A percentile compares a stretch with the other conserved stretches of the same genome.
phyloP scores from a whole-genome alignment of 176 grass and related monocot species.

The Oryza coarctata region DNA sequence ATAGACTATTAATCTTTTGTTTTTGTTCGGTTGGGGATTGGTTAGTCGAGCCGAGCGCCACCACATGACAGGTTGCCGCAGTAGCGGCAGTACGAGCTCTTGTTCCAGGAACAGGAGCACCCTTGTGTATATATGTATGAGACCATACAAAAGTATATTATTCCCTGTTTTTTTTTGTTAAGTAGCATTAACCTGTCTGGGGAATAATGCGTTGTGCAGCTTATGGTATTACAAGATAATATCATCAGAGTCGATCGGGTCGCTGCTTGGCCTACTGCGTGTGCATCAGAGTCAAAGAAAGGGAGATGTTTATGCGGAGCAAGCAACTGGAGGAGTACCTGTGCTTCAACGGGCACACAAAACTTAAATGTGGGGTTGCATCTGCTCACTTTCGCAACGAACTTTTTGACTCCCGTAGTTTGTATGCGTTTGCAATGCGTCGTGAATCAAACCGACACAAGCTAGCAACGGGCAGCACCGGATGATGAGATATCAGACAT shows the following conservation, averaged over 20 bases:
- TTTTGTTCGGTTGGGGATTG: background rate
- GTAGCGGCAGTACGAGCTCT: background rate
- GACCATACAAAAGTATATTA: background rate
- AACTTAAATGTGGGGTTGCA: background rate
- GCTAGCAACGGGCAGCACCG: background rate
- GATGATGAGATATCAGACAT: background rate
- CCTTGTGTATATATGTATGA: background rate
- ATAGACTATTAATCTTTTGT: too few relatives aligned
- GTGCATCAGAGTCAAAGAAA: background rate
- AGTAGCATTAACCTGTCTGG: background rate
- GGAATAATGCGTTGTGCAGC: background rate
- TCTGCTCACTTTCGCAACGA: constrained; percentile 12
- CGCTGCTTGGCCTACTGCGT: background rate
- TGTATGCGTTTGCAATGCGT: background rate
- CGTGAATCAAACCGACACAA: background rate
- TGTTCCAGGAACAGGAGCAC: constrained; percentile 1
- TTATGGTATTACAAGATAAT: constrained; percentile 1
- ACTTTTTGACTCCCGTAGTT: background rate
- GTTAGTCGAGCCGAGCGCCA: background rate
- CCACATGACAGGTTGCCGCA: background rate
- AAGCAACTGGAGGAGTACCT: too few relatives aligned
- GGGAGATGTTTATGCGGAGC: constrained; percentile 8
- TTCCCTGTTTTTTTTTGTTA: constrained; percentile 14
- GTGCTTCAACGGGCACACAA: too few relatives aligned
- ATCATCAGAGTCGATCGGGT: background rate